These are phyloP conservation scores for Geotrichum cucujoidarum DNA, from an alignment of 1,139 yeast genomes.

Conservation along the genomic window DNA sequence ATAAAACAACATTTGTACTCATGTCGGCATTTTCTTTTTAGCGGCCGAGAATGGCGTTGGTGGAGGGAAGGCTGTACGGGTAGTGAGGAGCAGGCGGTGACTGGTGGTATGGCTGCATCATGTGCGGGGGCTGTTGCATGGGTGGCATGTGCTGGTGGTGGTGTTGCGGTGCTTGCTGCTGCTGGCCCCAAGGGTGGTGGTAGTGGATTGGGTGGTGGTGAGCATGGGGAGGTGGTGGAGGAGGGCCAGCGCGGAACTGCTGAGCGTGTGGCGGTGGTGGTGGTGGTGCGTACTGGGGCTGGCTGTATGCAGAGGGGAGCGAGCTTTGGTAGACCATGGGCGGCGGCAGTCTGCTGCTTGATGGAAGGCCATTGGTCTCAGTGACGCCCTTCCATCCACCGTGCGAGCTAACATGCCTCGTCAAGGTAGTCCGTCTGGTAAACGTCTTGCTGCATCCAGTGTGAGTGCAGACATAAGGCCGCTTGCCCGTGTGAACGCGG, in stretches of 20 bases:
- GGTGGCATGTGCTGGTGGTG: constrained; percentile 4
- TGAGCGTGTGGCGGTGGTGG: not conserved
- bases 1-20: not conserved
- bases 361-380: not conserved
- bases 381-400: constrained; percentile 26
- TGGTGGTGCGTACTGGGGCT: not conserved
- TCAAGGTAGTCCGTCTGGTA: constrained; percentile 62
- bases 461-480: constrained; percentile 67
- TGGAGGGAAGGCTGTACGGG: constrained; percentile 11
- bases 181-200: constrained; percentile 7
- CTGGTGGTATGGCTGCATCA: not conserved
- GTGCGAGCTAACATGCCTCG: constrained; percentile 62
- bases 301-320: constrained; percentile 8
- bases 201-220: not conserved
- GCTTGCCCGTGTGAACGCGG: constrained; percentile 43
- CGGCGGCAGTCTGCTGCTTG: constrained; percentile 7
- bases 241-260: no score
- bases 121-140: constrained; percentile 10
- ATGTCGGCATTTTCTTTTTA: not conserved
- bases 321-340: constrained; percentile 2
- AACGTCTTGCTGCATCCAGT: constrained; percentile 65
- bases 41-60: constrained; percentile 15
- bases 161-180: constrained; percentile 13
- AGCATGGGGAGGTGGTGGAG: not conserved
- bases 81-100: constrained; percentile 9